phyloP scores from a whole-genome alignment of 805 yeast genomes.

The Metschnikowia vanudenii region DNA sequence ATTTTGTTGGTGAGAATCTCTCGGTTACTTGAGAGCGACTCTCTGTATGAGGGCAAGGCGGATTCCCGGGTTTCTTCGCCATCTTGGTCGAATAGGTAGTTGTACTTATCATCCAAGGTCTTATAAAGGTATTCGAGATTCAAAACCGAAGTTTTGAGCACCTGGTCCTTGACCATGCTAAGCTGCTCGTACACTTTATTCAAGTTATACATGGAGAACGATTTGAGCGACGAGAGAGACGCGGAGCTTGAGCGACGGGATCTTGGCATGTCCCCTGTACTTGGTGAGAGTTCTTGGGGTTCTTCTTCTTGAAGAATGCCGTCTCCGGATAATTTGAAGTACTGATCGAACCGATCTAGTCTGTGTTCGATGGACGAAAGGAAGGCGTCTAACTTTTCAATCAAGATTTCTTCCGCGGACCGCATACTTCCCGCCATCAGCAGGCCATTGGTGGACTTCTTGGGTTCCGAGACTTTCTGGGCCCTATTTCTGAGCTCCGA shows the following conservation, averaged over 20 bases:
- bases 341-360: conserved; percentile 40
- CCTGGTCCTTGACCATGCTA: conserved; percentile 34
- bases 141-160: conserved; percentile 35
- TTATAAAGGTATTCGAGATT: conserved; percentile 40
- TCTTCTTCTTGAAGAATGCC: conserved; percentile 9
- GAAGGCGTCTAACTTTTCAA: conserved; percentile 41
- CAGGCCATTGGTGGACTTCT: neutral
- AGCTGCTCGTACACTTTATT: conserved; percentile 37
- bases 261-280: neutral
- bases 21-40: conserved; percentile 13
- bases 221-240: conserved; percentile 28
- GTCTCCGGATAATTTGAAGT: conserved; percentile 29
- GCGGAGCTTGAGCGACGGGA: conserved; percentile 29
- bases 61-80: conserved; percentile 7
- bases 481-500: conserved; percentile 16
- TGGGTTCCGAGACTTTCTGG: neutral
- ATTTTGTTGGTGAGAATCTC: conserved; percentile 38
- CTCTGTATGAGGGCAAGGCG: conserved; percentile 3
- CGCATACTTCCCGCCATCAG: neutral
- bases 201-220: conserved; percentile 33
- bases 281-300: conserved; percentile 4
- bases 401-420: conserved; percentile 39
- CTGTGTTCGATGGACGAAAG: conserved; percentile 43
- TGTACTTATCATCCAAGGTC: conserved; percentile 42
- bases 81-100: conserved; percentile 30